A percentile compares a stretch with the other conserved stretches of the same genome.
phyloP scores from a whole-genome alignment of 2,329 filamentous ascomycete genomes.

The Colletotrichum gloeosporioides region DNA sequence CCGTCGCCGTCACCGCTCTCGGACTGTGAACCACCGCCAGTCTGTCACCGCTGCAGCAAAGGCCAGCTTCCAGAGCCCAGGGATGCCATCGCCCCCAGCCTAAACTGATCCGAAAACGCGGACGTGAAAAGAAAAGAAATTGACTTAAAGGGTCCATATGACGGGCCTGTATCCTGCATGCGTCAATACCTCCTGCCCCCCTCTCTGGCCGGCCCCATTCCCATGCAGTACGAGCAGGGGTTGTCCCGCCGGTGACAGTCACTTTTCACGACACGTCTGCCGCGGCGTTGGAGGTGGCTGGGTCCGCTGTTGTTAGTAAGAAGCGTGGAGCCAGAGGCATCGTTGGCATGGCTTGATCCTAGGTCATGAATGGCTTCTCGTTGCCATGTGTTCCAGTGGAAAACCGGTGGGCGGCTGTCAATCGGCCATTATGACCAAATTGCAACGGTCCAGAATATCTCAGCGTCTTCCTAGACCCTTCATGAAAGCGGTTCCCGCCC shows the following conservation, averaged over 20 bases:
- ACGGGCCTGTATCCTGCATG: constrained; percentile 6
- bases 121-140: neutral
- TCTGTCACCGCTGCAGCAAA: neutral
- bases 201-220: neutral
- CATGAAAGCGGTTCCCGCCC: neutral
- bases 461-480: neutral
- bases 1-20: neutral
- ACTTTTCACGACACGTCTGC: neutral
- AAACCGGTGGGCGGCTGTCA: neutral
- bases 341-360: neutral
- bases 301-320: neutral
- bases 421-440: neutral
- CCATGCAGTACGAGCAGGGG: neutral
- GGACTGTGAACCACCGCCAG: neutral
- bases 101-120: neutral
- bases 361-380: neutral
- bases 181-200: constrained; percentile 4
- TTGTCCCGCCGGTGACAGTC: neutral
- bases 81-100: neutral
- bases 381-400: neutral
- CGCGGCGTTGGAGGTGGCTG: neutral
- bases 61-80: neutral
- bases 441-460: neutral
- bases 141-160: constrained; percentile 5
- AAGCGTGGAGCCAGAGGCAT: neutral